Base-by-base conservation (phyloP, 2,329 filamentous ascomycete species). In the Colletotrichum scovillei region DNA sequence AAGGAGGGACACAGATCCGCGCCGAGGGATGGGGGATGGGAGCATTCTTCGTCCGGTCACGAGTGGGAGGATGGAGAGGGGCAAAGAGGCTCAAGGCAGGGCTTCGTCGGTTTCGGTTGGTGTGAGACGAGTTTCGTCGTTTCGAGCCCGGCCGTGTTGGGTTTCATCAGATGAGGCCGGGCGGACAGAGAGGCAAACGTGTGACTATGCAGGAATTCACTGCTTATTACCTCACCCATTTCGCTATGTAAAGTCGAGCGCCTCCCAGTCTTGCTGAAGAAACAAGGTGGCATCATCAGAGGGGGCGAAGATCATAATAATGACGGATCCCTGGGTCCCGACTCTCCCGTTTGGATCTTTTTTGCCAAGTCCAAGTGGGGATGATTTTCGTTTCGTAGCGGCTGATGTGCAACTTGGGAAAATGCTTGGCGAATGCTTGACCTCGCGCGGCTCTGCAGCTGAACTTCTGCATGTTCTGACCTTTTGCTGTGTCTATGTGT, bases 81-180 rank as follows among this genome's bases (percentile, higher is more conserved):
- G n/a, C 30, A 30, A 32, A 24, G 53, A n/a, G 32, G 26, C 30
- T 38, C 28, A n/a, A 60, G 58, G 49, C 32, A 59, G 26, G 66
- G 28, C 46, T 35, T 49, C 60, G 16, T 70, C 67, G 60, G 70
- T 65, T 60, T 65, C 59, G 70, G 35, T 22, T 46, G 46, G 67
- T 60, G 59, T 65, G 70, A 73, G 66, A 55, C 49, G 55, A 55
- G 70, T 73, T 73, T 73, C 70, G 66, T 65, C 56, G 70, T 73
- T 70, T 69, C 66, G 46, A 70, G 60, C 53, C 55, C 55, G 66
- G 66, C 24, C 67, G 66, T 55, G 59, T 70, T 55, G 46, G 16
- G 55, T 62, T 70, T 62, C 46, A 73, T 73, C 70, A 35, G 70
- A 73, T 63, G 66, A 69, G 67, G 69, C 66, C 69, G 52, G 59